phyloP scores from a whole-genome alignment of 768 basidiomycete genomes.

The Symmetrospora coprosmae region DNA sequence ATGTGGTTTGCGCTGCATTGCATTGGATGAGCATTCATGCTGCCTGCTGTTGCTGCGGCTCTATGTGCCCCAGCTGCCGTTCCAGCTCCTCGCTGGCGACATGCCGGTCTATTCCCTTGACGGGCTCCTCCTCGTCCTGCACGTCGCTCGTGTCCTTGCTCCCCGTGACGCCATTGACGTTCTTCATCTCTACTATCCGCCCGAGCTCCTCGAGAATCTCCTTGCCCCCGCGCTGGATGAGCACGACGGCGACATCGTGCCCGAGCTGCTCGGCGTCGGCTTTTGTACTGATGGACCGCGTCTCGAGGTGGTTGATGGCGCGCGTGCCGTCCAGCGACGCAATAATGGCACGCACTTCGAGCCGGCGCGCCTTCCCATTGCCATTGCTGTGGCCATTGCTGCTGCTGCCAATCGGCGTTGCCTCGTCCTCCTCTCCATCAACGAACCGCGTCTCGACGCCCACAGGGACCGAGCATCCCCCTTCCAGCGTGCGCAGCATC shows the following conservation, averaged over 20 bases:
- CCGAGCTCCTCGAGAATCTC: constrained; percentile 72
- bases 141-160: too few relatives aligned
- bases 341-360: constrained; percentile 66
- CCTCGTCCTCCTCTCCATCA: constrained; percentile 36
- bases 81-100: too few relatives aligned
- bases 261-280: constrained; percentile 61
- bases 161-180: constrained; percentile 11
- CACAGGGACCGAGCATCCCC: constrained; percentile 93
- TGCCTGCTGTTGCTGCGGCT: too few relatives aligned
- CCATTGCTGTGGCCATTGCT: background rate
- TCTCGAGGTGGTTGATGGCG: constrained; percentile 56
- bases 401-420: constrained; percentile 28
- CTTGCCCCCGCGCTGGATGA: constrained; percentile 59
- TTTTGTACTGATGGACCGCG: constrained; percentile 43
- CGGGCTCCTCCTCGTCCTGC: too few relatives aligned
- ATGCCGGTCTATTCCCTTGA: too few relatives aligned
- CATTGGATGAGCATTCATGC: too few relatives aligned
- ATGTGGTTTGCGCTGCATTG: too few relatives aligned
- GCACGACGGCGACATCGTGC: constrained; percentile 47
- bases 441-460: constrained; percentile 50
- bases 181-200: constrained; percentile 3
- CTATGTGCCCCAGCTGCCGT: too few relatives aligned
- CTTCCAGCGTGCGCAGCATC: constrained; percentile 75
- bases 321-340: constrained; percentile 61
- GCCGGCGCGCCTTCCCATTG: constrained; percentile 20